Conservation (phyloP, 1,284 basidiomycete species). For the Apiotrichum akiyoshidainum region DNA sequence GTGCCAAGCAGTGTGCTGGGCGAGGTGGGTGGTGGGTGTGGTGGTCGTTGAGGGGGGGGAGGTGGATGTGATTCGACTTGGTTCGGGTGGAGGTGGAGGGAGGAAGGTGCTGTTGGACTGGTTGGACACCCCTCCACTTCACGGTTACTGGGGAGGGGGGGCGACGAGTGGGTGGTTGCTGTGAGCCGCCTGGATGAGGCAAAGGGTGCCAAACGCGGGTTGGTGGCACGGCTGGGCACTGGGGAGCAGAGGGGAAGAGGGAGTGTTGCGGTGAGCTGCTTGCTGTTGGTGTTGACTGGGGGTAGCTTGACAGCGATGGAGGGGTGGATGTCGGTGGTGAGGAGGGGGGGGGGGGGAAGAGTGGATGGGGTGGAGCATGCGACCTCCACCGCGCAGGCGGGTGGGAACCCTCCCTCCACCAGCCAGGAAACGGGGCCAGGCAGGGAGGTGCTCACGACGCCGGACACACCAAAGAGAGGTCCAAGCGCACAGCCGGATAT, state of each 20-base stretch:
- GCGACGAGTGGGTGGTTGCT: too few species aligned
- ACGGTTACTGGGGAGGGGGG: neutral
- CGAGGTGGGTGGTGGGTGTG: neutral
- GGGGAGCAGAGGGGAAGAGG: too few species aligned
- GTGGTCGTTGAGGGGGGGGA: neutral
- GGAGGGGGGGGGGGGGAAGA: neutral
- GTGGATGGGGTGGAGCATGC: neutral
- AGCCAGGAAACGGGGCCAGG: too few species aligned
- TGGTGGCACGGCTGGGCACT: too few species aligned
- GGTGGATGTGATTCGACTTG: neutral
- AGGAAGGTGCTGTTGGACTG: neutral
- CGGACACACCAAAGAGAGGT: too few species aligned
- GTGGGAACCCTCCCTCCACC: too few species aligned
- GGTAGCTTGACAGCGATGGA: neutral
- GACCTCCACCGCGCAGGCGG: neutral
- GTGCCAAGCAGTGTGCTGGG: neutral
- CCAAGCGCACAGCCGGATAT: too few species aligned
- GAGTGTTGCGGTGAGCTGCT: too few species aligned
- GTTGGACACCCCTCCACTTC: conserved; percentile 8
- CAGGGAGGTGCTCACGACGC: too few species aligned
- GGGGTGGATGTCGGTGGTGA: neutral
- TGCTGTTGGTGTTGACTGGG: neutral
- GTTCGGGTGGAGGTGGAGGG: conserved; percentile 11
- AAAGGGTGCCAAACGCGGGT: too few species aligned
- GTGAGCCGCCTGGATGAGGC: too few species aligned